Evolutionary conservation across 2,329 filamentous ascomycete genomes (phyloP).

Genomic region (Simplicillium aogashimaense): DNA sequence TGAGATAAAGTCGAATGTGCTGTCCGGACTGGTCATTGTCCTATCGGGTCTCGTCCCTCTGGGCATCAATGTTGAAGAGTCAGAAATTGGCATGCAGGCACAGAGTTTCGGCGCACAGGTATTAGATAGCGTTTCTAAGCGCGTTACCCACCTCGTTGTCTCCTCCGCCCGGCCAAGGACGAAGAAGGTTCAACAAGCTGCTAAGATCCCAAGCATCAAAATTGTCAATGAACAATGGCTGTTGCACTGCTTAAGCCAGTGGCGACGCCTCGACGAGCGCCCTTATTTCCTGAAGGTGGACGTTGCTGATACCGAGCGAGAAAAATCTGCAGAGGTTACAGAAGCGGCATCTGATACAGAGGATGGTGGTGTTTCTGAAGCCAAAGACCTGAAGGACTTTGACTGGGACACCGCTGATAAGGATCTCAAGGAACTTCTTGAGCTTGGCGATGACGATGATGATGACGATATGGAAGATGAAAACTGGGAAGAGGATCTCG

Average conservation of each 20-base stretch:
- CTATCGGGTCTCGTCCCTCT: conserved; percentile 86
- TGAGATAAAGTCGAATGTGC: conserved; percentile 64
- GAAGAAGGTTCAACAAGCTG: conserved; percentile 82
- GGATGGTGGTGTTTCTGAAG: conserved; percentile 16
- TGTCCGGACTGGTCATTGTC: conserved; percentile 68
- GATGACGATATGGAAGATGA: conserved; percentile 19
- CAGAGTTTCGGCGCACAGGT: conserved; percentile 72
- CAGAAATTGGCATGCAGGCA: conserved; percentile 82
- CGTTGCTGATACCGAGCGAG: conserved; percentile 60
- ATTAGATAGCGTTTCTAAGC: conserved; percentile 44
- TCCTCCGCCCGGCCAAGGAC: conserved; percentile 66
- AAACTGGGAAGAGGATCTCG: conserved; percentile 4
- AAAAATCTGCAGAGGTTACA: conserved; percentile 20
- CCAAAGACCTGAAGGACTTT: conserved; percentile 42
- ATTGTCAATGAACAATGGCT: conserved; percentile 93
- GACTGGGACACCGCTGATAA: conserved; percentile 58
- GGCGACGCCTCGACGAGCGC: conserved; percentile 69
- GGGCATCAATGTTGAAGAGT: conserved; percentile 65
- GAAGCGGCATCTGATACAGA: conserved; percentile 21
- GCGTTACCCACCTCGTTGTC: conserved; percentile 66
- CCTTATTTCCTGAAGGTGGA: conserved; percentile 57
- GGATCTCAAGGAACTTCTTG: conserved; percentile 68
- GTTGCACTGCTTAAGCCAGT: conserved; percentile 71
- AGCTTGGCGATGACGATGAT: conserved; percentile 39
- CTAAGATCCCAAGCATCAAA: conserved; percentile 68